Evolutionary conservation across 768 basidiomycete species (phyloP).

Genomic region (Asterophora parasitica): DNA sequence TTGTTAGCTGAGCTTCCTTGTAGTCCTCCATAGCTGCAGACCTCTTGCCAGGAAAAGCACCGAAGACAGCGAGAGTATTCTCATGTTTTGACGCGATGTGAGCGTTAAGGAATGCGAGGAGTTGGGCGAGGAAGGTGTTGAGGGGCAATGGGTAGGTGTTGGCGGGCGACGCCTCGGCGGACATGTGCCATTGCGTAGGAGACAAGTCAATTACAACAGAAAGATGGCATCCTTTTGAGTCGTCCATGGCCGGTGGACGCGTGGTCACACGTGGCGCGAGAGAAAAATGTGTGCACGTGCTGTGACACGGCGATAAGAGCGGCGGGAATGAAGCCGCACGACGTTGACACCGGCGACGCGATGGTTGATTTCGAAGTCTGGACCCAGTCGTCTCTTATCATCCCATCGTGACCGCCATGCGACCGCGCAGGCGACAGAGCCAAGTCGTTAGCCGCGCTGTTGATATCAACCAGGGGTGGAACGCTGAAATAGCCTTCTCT

Average conservation of each 20-base stretch:
- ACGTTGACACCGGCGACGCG: neutral
- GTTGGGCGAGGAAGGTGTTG: constrained; percentile 70
- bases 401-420: too few species aligned
- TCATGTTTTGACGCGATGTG: constrained; percentile 90
- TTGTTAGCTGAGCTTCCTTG: constrained; percentile 2
- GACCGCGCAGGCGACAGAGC: too few species aligned
- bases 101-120: constrained; percentile 88
- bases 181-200: constrained; percentile 81
- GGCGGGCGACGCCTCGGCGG: constrained; percentile 37
- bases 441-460: neutral
- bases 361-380: neutral
- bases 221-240: constrained; percentile 47
- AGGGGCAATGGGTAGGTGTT: constrained; percentile 57
- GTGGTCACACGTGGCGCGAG: neutral
- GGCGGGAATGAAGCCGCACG: neutral
- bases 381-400: neutral
- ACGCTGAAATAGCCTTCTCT: too few species aligned
- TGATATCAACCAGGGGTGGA: too few species aligned
- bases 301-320: neutral
- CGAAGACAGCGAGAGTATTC: constrained; percentile 90
- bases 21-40: constrained; percentile 24
- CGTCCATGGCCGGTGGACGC: constrained; percentile 20
- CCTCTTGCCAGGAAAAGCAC: constrained; percentile 83
- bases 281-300: neutral
- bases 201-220: constrained; percentile 84